These are phyloP conservation scores for Leccinellum luteum DNA, from an alignment of 768 basidiomycete species.

Conservation along the genomic window DNA sequence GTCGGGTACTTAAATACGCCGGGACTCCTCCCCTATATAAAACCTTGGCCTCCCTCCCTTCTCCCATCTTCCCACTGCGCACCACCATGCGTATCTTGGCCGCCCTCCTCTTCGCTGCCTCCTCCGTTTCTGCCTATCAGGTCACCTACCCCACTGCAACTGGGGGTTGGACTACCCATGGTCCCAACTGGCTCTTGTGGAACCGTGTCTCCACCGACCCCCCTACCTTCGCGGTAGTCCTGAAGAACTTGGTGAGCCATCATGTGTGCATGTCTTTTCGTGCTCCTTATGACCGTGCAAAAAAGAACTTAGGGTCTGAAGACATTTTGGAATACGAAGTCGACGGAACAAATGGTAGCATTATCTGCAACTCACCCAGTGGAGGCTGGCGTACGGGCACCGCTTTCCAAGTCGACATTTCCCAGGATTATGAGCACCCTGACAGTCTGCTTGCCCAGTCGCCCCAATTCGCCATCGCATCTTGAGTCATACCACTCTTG, in stretches of 20 bases:
- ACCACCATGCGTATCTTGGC: conserved; percentile 50
- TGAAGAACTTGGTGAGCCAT: conserved; percentile 57
- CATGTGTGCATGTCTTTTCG: background rate
- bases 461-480: conserved; percentile 49
- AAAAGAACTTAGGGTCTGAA: too few relatives aligned
- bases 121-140: conserved; percentile 60
- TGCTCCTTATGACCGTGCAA: conserved; percentile 1
- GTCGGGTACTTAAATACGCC: too few relatives aligned
- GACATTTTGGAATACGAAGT: conserved; percentile 60
- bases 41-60: background rate
- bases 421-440: conserved; percentile 44
- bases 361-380: conserved; percentile 51
- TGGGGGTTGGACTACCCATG: conserved; percentile 57
- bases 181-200: conserved; percentile 59
- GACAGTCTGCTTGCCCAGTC: conserved; percentile 71
- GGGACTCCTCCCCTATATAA: background rate
- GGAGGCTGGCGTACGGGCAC: conserved; percentile 61
- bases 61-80: background rate
- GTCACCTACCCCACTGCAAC: conserved; percentile 50
- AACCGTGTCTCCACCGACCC: conserved; percentile 62
- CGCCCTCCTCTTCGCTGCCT: conserved; percentile 49
- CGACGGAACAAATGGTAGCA: conserved; percentile 41
- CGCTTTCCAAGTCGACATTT: conserved; percentile 72
- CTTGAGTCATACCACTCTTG: conserved; percentile 27
- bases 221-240: conserved; percentile 62